These are phyloP conservation scores for Pseudogymnoascus sp. DNA, from an alignment of 2,329 filamentous ascomycete species.

Conservation along the genomic window DNA sequence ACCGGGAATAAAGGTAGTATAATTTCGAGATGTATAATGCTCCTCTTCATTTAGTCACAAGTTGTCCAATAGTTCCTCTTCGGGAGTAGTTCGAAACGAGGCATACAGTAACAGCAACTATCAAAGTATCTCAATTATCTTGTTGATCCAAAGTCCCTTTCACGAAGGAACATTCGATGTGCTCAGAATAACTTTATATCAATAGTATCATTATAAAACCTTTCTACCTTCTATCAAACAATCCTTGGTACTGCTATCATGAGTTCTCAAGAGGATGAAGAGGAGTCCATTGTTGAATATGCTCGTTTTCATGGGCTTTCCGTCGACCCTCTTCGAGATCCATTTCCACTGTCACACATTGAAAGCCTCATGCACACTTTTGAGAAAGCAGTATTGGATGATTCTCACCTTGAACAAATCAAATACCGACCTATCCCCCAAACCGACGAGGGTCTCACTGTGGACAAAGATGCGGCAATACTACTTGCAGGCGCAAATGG, in stretches of 20 bases:
- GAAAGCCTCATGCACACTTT: conserved; percentile 12
- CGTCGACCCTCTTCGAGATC: conserved; percentile 18
- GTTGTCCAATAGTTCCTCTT: not conserved
- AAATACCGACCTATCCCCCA: conserved; percentile 1
- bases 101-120: not conserved
- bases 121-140: not conserved
- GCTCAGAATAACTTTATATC: not conserved
- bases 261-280: conserved; percentile 9
- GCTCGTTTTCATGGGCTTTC: conserved; percentile 23
- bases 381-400: not conserved
- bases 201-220: not conserved
- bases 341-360: conserved; percentile 16
- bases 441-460: conserved; percentile 20
- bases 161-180: not conserved
- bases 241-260: not conserved
- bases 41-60: not conserved
- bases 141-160: not conserved
- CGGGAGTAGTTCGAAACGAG: not conserved
- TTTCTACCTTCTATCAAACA: not conserved
- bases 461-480: conserved; percentile 19
- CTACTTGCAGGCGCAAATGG: conserved; percentile 17
- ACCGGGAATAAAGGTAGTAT: not conserved
- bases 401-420: conserved; percentile 18
- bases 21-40: not conserved
- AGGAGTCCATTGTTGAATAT: conserved; percentile 23